Base-by-base conservation (phyloP, 805 yeast genomes). In the Suhomyces prunicola region DNA sequence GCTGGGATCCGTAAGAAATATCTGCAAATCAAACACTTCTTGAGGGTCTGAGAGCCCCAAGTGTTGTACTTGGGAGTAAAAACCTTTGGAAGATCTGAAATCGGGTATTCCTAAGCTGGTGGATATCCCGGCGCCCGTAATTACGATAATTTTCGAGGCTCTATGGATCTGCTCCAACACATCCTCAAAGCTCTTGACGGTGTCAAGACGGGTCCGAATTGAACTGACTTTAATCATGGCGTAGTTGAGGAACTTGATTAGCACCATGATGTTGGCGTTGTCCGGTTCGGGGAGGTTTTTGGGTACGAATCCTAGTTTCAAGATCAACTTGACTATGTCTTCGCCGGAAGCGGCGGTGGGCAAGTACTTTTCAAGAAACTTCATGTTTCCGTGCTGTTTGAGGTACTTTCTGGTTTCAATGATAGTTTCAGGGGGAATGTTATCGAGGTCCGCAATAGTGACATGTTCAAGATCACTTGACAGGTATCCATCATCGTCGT, bases 211-310 rank as follows among this genome's bases (percentile, higher is more conserved):
- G 2, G 80, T 70, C 54, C 96, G 78, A 46, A 83, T 78, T 41
- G 74, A 67, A 27, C 80, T 62, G 9, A 87, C 90, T 59, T 81
- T 82, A 52, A 81, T 80, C 71, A 89, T 84, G 8, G 90, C 91
- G 50, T 76, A 76, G 59, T 84, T 84, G 42, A 88, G 70, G 50
- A 79, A 74, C 54, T 77, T 75, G 39, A 86, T 77, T 41, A 80
- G 71, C 48, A 73, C 74, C 54, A 74, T 68, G 24, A 84, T 70
- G 54, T 73, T 74, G 50, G 71, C 70, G 50, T 79, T 80, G 53
- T 78, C 80, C 50, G 50, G 58, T 46, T 66, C 57, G 53, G 72
- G 61, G 5, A 69, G 54, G 41, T 66, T 66, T n/a, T 55, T 63
- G 51, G 77, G 65, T 57, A 65, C 55, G 61, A 81, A 90, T 1